Percentiles rank a stretch among this genome's conserved stretches.
Evolutionary conservation across 2,329 filamentous ascomycete species (phyloP).

Genomic region (Pestalotiopsis fici): DNA sequence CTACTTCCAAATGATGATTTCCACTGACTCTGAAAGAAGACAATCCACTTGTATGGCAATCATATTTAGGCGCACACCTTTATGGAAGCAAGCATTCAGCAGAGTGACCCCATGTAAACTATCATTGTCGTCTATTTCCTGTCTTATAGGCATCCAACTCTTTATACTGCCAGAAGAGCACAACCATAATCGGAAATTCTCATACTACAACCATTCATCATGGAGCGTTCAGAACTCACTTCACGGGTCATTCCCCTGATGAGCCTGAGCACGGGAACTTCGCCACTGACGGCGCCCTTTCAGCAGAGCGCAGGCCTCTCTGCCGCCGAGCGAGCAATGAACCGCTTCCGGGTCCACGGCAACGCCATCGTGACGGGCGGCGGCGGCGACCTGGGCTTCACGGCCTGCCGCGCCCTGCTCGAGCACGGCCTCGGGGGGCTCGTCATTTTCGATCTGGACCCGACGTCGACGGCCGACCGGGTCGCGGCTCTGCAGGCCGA

Average conservation of each 20-base stretch:
- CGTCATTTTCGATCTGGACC: conserved; percentile 60
- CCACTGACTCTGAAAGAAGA: neutral
- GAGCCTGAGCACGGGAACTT: conserved; percentile 7
- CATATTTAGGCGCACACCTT: neutral
- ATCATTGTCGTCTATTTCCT: too few species aligned
- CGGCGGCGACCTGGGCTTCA: conserved; percentile 62
- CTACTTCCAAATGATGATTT: neutral
- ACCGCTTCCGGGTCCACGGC: conserved; percentile 32
- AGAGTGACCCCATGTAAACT: too few species aligned
- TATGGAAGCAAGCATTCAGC: too few species aligned
- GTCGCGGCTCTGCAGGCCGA: conserved; percentile 46
- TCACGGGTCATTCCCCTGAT: conserved; percentile 10
- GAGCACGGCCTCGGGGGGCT: conserved; percentile 66
- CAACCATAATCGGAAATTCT: neutral
- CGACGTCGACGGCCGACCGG: conserved; percentile 38
- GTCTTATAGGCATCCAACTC: neutral
- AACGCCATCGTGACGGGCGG: conserved; percentile 62
- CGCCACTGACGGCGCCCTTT: conserved; percentile 9
- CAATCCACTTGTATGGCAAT: neutral
- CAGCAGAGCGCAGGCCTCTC: neutral
- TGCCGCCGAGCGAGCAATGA: conserved; percentile 12
- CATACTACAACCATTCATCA: neutral
- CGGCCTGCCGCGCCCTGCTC: conserved; percentile 61
- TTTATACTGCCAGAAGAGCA: neutral
- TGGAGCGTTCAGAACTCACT: conserved; percentile 9